These are phyloP conservation scores for Penicillium desertorum DNA, from an alignment of 495 filamentous ascomycete genomes.

Conservation along the genomic window DNA sequence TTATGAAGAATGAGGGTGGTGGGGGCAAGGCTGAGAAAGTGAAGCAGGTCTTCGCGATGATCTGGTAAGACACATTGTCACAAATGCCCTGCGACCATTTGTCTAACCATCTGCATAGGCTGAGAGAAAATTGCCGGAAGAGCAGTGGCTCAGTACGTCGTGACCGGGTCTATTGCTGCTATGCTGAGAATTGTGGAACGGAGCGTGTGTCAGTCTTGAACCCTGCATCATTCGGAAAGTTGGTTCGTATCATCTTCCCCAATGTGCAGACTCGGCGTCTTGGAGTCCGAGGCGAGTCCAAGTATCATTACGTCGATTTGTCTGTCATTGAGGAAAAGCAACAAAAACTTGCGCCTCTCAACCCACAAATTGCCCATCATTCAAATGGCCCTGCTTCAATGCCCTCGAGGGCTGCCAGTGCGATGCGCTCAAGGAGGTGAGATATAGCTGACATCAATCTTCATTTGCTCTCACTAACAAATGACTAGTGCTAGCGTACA, in stretches of 20 bases:
- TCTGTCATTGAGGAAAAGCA: conserved; percentile 59
- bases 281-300: conserved; percentile 93
- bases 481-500: conserved; percentile 39
- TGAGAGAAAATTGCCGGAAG: conserved; percentile 76
- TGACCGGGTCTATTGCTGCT: conserved; percentile 89
- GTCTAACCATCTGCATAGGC: conserved; percentile 50
- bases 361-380: conserved; percentile 27
- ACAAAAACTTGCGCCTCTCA: conserved; percentile 34
- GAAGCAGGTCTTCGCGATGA: conserved; percentile 96
- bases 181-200: conserved; percentile 84
- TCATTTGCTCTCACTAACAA: conserved; percentile 11
- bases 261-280: conserved; percentile 88
- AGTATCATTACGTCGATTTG: conserved; percentile 96
- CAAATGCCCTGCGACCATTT: neutral
- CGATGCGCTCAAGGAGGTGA: conserved; percentile 40
- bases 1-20: conserved; percentile 70
- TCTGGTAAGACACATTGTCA: conserved; percentile 64
- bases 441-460: conserved; percentile 6
- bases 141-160: conserved; percentile 84
- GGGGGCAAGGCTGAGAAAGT: conserved; percentile 80
- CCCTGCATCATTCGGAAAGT: conserved; percentile 94
- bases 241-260: conserved; percentile 93
- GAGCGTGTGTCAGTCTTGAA: conserved; percentile 92
- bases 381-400: conserved; percentile 18
- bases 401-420: conserved; percentile 29